phyloP scores from a whole-genome alignment of 768 basidiomycete genomes.

The Rhizopogon sp. region DNA sequence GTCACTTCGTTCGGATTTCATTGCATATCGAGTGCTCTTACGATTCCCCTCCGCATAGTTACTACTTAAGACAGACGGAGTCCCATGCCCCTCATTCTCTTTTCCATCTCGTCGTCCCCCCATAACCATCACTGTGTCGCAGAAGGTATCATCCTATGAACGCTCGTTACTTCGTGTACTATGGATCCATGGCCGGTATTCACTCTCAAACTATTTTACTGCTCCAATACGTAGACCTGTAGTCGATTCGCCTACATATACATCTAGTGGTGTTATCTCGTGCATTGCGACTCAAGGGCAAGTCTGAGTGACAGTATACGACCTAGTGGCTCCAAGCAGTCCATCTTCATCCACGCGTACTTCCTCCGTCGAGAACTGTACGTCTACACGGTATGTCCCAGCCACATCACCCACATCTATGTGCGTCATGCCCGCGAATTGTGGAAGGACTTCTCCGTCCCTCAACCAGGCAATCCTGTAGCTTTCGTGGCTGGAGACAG shows the following conservation, averaged over 20 bases:
- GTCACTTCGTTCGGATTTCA: not conserved
- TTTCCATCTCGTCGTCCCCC: not conserved
- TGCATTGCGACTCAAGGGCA: not conserved
- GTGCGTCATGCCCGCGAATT: slow-evolving; percentile 46
- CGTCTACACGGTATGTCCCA: slow-evolving; percentile 42
- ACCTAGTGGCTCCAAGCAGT: slow-evolving; percentile 21
- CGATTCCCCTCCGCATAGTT: not conserved
- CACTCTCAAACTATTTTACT: slow-evolving; percentile 4
- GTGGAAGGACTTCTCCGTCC: slow-evolving; percentile 38
- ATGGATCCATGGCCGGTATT: slow-evolving; percentile 4
- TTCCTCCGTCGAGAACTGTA: slow-evolving; percentile 52
- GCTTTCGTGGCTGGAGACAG: slow-evolving; percentile 32
- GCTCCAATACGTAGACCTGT: not conserved
- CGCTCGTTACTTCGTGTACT: slow-evolving; percentile 5
- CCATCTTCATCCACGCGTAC: slow-evolving; percentile 44
- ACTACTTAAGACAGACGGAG: not conserved
- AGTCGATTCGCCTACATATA: slow-evolving; percentile 1
- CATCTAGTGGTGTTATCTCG: slow-evolving; percentile 6
- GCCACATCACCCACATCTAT: slow-evolving; percentile 34
- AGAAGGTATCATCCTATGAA: slow-evolving; percentile 1
- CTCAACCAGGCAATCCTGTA: slow-evolving; percentile 56
- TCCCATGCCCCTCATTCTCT: not conserved
- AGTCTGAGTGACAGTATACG: slow-evolving; percentile 5
- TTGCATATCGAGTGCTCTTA: not conserved
- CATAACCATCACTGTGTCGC: not conserved